Base-by-base conservation (phyloP, 805 yeast species). In the Wickerhamomyces ciferrii region DNA sequence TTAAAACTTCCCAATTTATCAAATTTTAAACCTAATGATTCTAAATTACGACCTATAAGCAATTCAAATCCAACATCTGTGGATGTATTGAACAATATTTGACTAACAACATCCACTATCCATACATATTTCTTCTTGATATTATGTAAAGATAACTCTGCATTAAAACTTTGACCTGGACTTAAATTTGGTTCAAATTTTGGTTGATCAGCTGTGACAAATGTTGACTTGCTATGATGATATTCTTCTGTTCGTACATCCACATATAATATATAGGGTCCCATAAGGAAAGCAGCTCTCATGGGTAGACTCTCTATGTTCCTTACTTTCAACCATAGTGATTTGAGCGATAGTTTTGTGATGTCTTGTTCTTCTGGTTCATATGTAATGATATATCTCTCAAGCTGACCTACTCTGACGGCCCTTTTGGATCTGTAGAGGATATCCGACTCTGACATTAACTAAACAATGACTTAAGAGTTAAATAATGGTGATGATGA, bases 171-270 rank as follows among this genome's bases (percentile, higher is more conserved):
- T 57, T 84, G 89, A 6, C 86, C 87, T 0, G 95, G 84, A 39
- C 75, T 74, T 29, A 87, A 55, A 58, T 82, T 87, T 0, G 92
- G 84, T 55, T 85, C 89, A 59, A 75, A 87, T 24, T 68, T 67
- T 0, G 96, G 96, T 54, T 84, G 90, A 58, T 87, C 91, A 0
- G 87, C 88, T 2, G 91, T 81, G 14, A 84, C 73, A 55, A 83
- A 83, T 19, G 74, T 72, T 18, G 65, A 54, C 46, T 72, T 66
- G 4, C 74, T 64, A 48, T 75, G 80, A 42, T 76, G 71, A 55
- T 75, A 87, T 8, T 78, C 83, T 3, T 61, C 71, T 0, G 81
- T 66, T 43, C 80, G 66, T 31, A 87, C 78, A 62, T 87, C 95
- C 36, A 79, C 84, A 58, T 87, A 87, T 1, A 87, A 55, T n/a